These are phyloP conservation scores for Ambrosiella cleistominuta DNA, from an alignment of 2,329 filamentous ascomycete species.

Conservation along the genomic window DNA sequence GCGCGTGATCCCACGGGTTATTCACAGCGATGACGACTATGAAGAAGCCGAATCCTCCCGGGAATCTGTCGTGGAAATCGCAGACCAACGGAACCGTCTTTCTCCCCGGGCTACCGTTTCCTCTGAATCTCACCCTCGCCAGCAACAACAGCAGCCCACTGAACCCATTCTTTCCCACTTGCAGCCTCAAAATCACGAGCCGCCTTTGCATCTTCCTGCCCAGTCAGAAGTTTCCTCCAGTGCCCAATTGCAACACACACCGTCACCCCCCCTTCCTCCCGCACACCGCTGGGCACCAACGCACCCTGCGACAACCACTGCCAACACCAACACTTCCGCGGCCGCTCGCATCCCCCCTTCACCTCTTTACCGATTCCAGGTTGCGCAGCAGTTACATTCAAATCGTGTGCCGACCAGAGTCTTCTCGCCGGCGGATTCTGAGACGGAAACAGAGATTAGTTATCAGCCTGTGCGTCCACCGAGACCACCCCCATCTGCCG, in stretches of 20 bases:
- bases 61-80: not conserved
- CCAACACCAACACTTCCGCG: not conserved
- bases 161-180: not conserved
- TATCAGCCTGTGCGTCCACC: not conserved
- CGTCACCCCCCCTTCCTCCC: not conserved
- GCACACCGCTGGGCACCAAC: slow-evolving; percentile 1
- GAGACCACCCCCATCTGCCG: slow-evolving; percentile 1
- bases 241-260: not conserved
- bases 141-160: not conserved
- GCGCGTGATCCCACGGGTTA: not conserved
- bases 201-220: not conserved
- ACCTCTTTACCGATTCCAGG: not conserved
- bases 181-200: not conserved
- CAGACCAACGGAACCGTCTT: not conserved
- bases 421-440: not conserved
- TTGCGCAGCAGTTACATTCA: not conserved
- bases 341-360: not conserved
- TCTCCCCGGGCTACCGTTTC: not conserved
- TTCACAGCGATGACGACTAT: slow-evolving; percentile 2
- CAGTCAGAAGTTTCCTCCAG: not conserved
- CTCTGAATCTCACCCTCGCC: not conserved
- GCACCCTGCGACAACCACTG: not conserved
- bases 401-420: not conserved
- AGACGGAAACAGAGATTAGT: not conserved
- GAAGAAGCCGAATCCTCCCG: not conserved